A percentile compares a stretch with the other conserved stretches of the same genome.
phyloP scores from a whole-genome alignment of 768 basidiomycete genomes.

The Mrakia gelida region DNA sequence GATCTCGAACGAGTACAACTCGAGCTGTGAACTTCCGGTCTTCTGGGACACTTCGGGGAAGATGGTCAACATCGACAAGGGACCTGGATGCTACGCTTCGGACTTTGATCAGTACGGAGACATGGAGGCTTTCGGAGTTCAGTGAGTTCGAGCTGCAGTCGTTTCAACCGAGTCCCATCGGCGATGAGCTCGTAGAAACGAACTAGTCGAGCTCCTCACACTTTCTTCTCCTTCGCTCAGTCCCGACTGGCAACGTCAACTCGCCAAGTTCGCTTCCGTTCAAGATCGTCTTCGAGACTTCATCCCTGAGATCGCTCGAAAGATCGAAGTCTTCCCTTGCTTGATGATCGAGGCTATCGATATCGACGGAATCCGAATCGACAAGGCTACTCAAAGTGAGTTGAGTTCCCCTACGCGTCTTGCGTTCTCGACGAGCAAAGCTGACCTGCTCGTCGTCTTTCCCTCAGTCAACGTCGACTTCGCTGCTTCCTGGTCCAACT shows the following conservation, averaged over 20 bases:
- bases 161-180: no score
- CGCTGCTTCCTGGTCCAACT: constrained; percentile 66
- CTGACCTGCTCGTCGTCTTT: no score
- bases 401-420: no score
- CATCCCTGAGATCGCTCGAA: constrained; percentile 64
- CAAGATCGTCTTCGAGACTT: constrained; percentile 94
- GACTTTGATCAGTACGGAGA: constrained; percentile 95
- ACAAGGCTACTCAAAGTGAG: constrained; percentile 75
- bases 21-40: constrained; percentile 65
- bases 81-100: constrained; percentile 66
- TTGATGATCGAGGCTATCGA: constrained; percentile 81
- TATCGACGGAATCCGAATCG: constrained; percentile 89
- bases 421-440: no score
- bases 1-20: constrained; percentile 51
- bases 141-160: no score
- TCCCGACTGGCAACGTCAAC: constrained; percentile 68
- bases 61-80: constrained; percentile 53
- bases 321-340: constrained; percentile 52
- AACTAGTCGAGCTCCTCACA: not conserved
- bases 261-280: constrained; percentile 91
- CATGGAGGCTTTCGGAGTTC: constrained; percentile 96
- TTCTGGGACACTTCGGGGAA: constrained; percentile 76
- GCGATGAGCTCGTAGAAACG: no score
- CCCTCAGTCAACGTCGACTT: constrained; percentile 69
- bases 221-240: not conserved